Base-by-base conservation (phyloP, 345 rosid species). In the Geranium rotundifolium region DNA sequence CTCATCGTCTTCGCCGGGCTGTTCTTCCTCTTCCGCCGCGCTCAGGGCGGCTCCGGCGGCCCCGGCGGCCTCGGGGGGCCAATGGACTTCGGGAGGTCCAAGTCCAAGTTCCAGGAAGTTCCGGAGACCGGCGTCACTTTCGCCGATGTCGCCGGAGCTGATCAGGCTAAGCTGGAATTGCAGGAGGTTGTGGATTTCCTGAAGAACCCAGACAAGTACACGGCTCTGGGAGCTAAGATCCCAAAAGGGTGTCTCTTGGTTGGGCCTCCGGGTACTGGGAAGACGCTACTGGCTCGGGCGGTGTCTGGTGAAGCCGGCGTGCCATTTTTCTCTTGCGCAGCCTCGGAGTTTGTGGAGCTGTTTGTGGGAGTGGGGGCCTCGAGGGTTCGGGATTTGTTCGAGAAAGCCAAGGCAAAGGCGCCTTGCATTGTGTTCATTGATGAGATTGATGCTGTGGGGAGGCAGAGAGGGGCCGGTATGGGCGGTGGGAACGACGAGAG, bases 351-450 rank as follows among this genome's bases (percentile, higher is more conserved):
- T 61, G 72, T 76, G 63, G 82, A 78, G 74, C 67, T 78, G 75
- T 78, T 74, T 65, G 82, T 78, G 56, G 82, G 82, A 19, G 78
- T 78, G n/a, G 82, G 82, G 17, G 77, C 79, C 17, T 72, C 76
- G 19, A 62, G 77, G 65, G 79, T 78, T 62, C 70, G 82, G 56
- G 65, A 70, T 58, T 65, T 78, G 71, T 78, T 78, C 37, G 76
- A 75, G 60, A 65, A 75, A 65, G 82, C 82, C 0, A 78, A 74
- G 76, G 62, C 73, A 52, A 66, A 74, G 63, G 79, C 82, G 10
- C 82, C 82, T 10, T 71, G 79, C 57, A 78, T 78, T 54, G 37
- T 78, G 19, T 75, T 78, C 54, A 75, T 78, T 55, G 82, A 78
- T 72, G 82, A 78, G 65, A 75, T 78, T 14, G 72, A 64, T 63